phyloP scores from a whole-genome alignment of 768 basidiomycete species.

The Suillus cothurnatus region DNA sequence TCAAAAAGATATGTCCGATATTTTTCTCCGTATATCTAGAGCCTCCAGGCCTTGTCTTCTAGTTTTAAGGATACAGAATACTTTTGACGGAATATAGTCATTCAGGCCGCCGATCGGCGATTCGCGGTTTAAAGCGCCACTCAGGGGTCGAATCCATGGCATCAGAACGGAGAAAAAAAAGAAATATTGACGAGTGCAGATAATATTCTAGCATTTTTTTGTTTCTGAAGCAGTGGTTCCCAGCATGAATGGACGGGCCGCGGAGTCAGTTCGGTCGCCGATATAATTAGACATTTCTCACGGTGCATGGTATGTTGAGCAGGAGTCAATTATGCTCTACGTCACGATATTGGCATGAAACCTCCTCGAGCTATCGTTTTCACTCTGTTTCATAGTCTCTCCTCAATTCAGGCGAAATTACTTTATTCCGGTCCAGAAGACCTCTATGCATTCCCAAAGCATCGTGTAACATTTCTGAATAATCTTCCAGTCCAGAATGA shows the following conservation, averaged over 20 bases:
- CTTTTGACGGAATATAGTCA: constrained; percentile 8
- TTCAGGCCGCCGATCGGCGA: constrained; percentile 29
- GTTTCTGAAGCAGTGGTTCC: neutral
- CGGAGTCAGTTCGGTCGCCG: constrained; percentile 39
- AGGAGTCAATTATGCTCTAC: constrained; percentile 2
- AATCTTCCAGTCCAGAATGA: constrained; percentile 71
- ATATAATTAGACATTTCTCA: constrained; percentile 31
- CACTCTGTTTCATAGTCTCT: constrained; percentile 20
- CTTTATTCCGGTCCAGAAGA: constrained; percentile 80
- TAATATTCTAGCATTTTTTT: constrained; percentile 9
- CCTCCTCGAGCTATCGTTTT: constrained; percentile 16
- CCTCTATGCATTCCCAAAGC: constrained; percentile 80
- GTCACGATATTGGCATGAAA: constrained; percentile 15
- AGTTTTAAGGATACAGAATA: neutral
- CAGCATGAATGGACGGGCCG: constrained; percentile 20
- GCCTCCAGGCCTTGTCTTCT: no score
- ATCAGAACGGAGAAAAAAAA: constrained; percentile 7
- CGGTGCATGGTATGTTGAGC: constrained; percentile 19
- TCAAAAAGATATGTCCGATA: neutral
- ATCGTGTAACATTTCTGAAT: constrained; percentile 77
- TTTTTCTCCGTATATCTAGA: neutral
- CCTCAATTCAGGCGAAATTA: constrained; percentile 32
- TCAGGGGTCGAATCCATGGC: constrained; percentile 3
- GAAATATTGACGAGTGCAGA: constrained; percentile 2
- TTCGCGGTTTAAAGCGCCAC: constrained; percentile 32